Conservation (phyloP, 331 rosid genomes). For the Acacia pycnantha region DNA sequence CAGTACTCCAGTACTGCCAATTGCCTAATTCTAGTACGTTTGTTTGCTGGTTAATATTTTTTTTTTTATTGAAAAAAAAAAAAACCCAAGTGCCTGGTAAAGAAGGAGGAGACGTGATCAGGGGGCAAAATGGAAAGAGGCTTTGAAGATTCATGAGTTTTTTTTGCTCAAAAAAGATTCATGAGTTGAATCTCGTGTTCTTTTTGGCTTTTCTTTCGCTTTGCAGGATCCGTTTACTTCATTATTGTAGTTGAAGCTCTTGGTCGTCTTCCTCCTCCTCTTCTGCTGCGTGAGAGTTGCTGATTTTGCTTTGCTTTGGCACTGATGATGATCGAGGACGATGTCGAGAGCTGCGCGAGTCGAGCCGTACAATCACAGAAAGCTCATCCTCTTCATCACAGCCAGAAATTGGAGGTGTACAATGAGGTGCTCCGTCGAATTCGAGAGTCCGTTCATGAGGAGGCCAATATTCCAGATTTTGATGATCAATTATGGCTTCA, state of each 20-base stretch:
- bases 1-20: not conserved
- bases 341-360: constrained; percentile 67
- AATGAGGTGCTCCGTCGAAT: constrained; percentile 63
- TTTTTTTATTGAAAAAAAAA: too few species aligned
- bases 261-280: not conserved
- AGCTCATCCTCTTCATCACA: constrained; percentile 37
- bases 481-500: constrained; percentile 72
- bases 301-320: not conserved
- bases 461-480: constrained; percentile 56
- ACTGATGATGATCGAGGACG: constrained; percentile 57
- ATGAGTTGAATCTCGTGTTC: not conserved
- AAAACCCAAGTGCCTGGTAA: not conserved
- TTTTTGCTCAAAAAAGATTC: not conserved
- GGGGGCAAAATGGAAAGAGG: not conserved
- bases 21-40: not conserved
- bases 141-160: not conserved
- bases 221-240: not conserved
- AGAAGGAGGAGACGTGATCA: not conserved
- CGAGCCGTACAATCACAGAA: constrained; percentile 38
- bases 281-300: not conserved
- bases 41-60: not conserved
- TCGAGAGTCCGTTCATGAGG: constrained; percentile 48
- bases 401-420: constrained; percentile 60
- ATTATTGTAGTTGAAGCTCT: not conserved
- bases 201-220: not conserved